Base-by-base conservation (phyloP, 768 basidiomycete species). In the Tricholoma hemisulphureum region DNA sequence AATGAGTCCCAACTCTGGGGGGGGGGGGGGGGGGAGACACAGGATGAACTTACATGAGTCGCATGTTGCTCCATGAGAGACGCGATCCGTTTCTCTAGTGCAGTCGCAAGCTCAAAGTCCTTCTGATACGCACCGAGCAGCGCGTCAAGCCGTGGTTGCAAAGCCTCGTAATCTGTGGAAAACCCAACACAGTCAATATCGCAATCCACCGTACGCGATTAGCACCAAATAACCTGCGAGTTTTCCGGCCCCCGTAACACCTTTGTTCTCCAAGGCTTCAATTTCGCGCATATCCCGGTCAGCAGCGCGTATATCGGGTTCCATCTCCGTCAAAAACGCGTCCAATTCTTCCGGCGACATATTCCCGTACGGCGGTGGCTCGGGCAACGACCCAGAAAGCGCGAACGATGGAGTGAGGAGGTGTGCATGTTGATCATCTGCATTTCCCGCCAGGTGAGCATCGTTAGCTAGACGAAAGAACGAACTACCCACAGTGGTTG, bases 201-300 rank as follows among this genome's bases (percentile, higher is more conserved):
- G 23, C 26, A 1, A 37, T n/a, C 10, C 21, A 31, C 34, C 31
- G 43, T 51, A 39, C 26, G 14, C 6, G 14, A n/a, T 32, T 28
- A 26, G 46, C 29, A 32, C 35, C 20, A 21, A 65, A 65, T 10
- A 53, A 88, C 88, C 84, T 52, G 78, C 74, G 2, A 93, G 81
- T 61, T 85, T 88, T 4, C 91, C 91, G 0, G 90, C 87, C 6
- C 82, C 82, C 4, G 84, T 78, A 8, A 90, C 85, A 31, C 89
- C 89, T 61, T 84, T 88, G 65, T 80, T 80, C 63, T 89, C 86
- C 46, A 93, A 71, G 13, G 77, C 70, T 57, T 86, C 85, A 29
- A 94, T 89, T 66, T 93, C 91, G 34, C 81, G 82, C 80, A 93
- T 83, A 63, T 92, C 90, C 7, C 88, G 82, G 63, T 93, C 92